Evolutionary conservation across 768 basidiomycete species (phyloP), one percentile per base, ranked within the genome.

Genomic region (Auricularia heimuer): DNA sequence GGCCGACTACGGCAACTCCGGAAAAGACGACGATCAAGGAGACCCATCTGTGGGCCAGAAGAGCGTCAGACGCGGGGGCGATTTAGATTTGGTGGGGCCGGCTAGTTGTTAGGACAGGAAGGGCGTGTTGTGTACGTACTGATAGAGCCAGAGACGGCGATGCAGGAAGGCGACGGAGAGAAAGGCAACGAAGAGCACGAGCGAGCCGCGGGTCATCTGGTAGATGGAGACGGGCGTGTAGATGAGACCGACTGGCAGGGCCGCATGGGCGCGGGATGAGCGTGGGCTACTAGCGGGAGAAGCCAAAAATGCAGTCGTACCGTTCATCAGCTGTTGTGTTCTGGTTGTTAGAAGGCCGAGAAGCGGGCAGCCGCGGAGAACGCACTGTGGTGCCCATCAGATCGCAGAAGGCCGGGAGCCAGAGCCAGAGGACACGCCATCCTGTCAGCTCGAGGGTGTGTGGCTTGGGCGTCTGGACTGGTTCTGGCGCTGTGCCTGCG

Each of bases 181-280:
- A 64, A 91, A 72, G 58, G 94, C 96, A 66, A 98, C 96, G 76
- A 94, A 98, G 63, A 96, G 83, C 61, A 97, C 93, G 65, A 97
- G 85, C 54, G 93, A 89, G 62, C 95, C 94, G 62, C 77, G 70
- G 8, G 74, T 74, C 71, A 71, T 72, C 76, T 97, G 96, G 79
- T 92, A 98, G 70, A 98, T 93, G 54, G 92, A 94, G 64, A 99
- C 97, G 35, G 96, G 96, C 1, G 94, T 95, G 75, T 95, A 93
- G 44, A 99, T 83, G 60, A 99, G 82, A 64, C 97, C 97, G 69
- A 96, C 81, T 73, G 97, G 97, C 97, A 73, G 65, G 64, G 33
- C 36, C 62, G 42, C 54, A 64, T 69, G 68, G 51, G 69, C 54
- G 63, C 33, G 65, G 54, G 47, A 67, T 65, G 62, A 62, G 64